A percentile compares a stretch with the other conserved stretches of the same genome.
phyloP scores from a whole-genome alignment of 2,329 filamentous ascomycete species.

The Phyllosticta ampelicida region DNA sequence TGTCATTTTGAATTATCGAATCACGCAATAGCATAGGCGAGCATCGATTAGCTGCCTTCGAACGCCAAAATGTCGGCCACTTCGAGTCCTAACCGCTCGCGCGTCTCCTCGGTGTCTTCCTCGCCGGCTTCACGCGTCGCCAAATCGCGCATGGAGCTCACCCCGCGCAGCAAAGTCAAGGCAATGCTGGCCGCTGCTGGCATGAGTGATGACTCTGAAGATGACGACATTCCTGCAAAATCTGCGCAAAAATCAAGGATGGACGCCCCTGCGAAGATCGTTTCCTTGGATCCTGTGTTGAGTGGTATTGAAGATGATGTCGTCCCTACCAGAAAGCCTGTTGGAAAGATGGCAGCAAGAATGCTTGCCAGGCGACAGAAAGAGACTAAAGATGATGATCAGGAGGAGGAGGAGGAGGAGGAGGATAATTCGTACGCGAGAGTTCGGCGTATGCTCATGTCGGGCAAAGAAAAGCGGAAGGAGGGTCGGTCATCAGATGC shows the following conservation, averaged over 20 bases:
- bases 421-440: conserved; percentile 30
- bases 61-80: conserved; percentile 3
- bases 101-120: conserved; percentile 6
- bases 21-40: background rate
- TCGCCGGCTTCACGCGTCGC: conserved; percentile 3
- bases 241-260: background rate
- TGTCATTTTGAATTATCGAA: background rate
- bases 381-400: conserved; percentile 16
- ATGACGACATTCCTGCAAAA: background rate
- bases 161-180: conserved; percentile 8
- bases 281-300: background rate
- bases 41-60: background rate
- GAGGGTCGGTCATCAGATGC: conserved; percentile 9
- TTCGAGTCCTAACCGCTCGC: conserved; percentile 6
- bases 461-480: conserved; percentile 17
- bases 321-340: conserved; percentile 34
- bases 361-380: conserved; percentile 34
- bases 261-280: background rate
- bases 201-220: conserved; percentile 8
- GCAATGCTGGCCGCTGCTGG: conserved; percentile 8
- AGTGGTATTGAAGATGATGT: conserved; percentile 19
- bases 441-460: conserved; percentile 35
- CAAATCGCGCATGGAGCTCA: conserved; percentile 8
- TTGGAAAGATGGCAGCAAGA: conserved; percentile 53
- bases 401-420: conserved; percentile 19